Conservation (phyloP, 768 basidiomycete species). For the Coprinopsis strossmayeri region DNA sequence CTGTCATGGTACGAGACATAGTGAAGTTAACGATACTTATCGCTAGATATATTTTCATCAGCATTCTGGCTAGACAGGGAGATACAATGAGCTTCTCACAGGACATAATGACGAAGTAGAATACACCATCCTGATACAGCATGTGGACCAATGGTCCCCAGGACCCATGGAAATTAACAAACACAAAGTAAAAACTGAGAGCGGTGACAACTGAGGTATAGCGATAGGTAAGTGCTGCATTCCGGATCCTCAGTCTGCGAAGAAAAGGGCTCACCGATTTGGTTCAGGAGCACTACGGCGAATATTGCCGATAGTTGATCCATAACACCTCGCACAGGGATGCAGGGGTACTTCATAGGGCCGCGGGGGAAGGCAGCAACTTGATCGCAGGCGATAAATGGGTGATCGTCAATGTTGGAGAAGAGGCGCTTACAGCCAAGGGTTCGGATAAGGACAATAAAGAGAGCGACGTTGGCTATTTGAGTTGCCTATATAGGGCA, state of each 20-base stretch:
- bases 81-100: not conserved
- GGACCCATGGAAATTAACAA: not conserved
- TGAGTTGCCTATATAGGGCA: not conserved
- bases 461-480: not conserved
- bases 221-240: too few relatives aligned
- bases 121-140: not conserved
- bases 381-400: too few relatives aligned
- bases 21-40: not conserved
- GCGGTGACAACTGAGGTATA: not conserved
- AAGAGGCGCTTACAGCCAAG: not conserved
- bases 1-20: not conserved
- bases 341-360: not conserved
- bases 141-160: not conserved
- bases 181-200: constrained; percentile 2
- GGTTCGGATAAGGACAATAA: not conserved
- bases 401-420: not conserved
- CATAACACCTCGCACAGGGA: not conserved
- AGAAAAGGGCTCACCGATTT: not conserved
- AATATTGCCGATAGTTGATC: not conserved
- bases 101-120: constrained; percentile 1
- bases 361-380: not conserved
- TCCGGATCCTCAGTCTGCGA: too few relatives aligned
- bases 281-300: not conserved
- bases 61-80: not conserved
- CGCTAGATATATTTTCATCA: not conserved